Conservation (phyloP, 176 grass and related monocot genomes). For the Aegilops bicornis region DNA sequence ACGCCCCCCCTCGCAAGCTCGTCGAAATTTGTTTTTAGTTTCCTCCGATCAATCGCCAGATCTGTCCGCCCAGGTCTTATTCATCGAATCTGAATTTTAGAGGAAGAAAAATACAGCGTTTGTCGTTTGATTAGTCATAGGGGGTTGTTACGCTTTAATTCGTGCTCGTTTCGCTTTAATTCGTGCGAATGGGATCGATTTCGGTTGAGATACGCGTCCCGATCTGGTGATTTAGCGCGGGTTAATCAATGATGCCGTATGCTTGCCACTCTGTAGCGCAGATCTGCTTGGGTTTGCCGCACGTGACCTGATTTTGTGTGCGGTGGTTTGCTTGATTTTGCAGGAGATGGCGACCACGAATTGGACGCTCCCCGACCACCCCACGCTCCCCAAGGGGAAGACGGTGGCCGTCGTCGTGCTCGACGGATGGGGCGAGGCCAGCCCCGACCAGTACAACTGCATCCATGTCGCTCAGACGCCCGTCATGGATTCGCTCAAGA, state of each 20-base stretch:
- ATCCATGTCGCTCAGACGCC: slow-evolving; percentile 88
- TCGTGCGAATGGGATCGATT: neutral
- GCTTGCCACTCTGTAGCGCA: neutral
- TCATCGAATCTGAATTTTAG: neutral
- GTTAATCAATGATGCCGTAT: neutral
- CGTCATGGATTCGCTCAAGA: slow-evolving; percentile 91
- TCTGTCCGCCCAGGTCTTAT: neutral
- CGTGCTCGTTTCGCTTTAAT: neutral
- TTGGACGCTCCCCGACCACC: slow-evolving; percentile 76
- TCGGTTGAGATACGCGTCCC: neutral
- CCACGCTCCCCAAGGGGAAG: slow-evolving; percentile 85
- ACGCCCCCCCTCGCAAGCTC: neutral
- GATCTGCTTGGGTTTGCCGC: slow-evolving; percentile 17
- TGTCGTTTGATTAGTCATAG: neutral
- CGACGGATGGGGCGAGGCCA: slow-evolving; percentile 93
- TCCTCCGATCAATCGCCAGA: neutral
- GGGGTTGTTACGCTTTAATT: neutral
- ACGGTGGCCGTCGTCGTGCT: slow-evolving; percentile 76
- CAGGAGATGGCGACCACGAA: slow-evolving; percentile 53
- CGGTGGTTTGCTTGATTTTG: slow-evolving; percentile 7
- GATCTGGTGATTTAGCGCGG: slow-evolving; percentile 1
- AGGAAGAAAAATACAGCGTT: neutral
- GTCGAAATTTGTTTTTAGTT: neutral
- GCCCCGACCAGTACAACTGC: slow-evolving; percentile 82
- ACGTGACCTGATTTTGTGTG: neutral